Evolutionary conservation across 139 green algal genomes (phyloP).

Genomic region (Chlamydomonas applanata): DNA sequence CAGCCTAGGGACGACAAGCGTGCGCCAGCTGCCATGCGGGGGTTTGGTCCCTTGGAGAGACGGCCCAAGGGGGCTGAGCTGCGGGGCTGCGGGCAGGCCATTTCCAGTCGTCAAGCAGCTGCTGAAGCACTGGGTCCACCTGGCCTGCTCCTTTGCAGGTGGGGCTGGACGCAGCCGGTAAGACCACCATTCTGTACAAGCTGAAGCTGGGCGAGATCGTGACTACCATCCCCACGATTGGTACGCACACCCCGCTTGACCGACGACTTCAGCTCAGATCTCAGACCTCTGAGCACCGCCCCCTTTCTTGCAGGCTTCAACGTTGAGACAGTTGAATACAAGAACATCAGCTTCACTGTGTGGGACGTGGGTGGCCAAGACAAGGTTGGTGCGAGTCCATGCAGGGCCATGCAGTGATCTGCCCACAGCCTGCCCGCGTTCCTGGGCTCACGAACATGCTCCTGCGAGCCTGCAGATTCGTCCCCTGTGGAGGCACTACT

Average conservation of each 20-base stretch:
- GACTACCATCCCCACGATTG: slow-evolving; percentile 98
- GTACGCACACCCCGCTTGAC: slow-evolving; percentile 44
- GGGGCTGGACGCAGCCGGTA: slow-evolving; percentile 95
- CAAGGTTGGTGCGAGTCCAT: slow-evolving; percentile 64
- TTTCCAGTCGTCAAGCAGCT: background rate
- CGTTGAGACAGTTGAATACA: slow-evolving; percentile 97
- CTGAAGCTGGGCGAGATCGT: slow-evolving; percentile 99
- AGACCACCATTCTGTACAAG: slow-evolving; percentile 99
- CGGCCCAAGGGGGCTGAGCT: background rate
- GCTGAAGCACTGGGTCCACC: background rate
- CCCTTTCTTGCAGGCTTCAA: slow-evolving; percentile 86
- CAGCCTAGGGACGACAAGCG: no score
- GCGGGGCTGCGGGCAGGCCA: background rate
- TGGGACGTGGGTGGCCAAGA: slow-evolving; percentile 95
- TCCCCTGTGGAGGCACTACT: slow-evolving; percentile 95
- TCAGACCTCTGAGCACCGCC: background rate
- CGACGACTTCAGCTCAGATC: background rate
- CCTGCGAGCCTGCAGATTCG: slow-evolving; percentile 75
- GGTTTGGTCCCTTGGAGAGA: no score
- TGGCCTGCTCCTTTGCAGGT: slow-evolving; percentile 60
- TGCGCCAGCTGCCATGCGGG: background rate
- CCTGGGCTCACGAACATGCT: background rate
- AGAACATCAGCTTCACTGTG: slow-evolving; percentile 96
- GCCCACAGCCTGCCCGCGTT: no score
- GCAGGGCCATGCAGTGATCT: no score